These are phyloP conservation scores for Grifola frondosa DNA, from an alignment of 1,284 basidiomycete genomes.

Conservation along the genomic window DNA sequence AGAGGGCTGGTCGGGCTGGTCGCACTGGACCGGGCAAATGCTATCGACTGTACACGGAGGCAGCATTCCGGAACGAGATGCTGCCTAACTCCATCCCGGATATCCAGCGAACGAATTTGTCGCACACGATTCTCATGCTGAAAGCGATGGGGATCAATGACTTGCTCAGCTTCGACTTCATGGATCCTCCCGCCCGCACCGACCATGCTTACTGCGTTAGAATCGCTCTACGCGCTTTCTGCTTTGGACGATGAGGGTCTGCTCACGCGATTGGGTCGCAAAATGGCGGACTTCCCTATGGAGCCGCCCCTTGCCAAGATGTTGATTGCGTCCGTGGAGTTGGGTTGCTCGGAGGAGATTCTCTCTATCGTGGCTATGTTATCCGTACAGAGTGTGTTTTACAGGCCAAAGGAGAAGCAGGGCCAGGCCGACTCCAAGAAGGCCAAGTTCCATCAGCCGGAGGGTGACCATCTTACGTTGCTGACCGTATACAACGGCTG, in stretches of 20 bases:
- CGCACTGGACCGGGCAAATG: constrained; percentile 98
- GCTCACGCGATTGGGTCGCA: constrained; percentile 89
- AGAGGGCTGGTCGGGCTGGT: constrained; percentile 94
- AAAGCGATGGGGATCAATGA: constrained; percentile 99
- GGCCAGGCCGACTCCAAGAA: constrained; percentile 99
- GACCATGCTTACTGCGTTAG: constrained; percentile 93
- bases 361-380: constrained; percentile 97
- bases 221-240: constrained; percentile 91
- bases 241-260: constrained; percentile 97
- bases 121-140: constrained; percentile 90
- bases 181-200: constrained; percentile 98
- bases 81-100: constrained; percentile 97
- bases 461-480: constrained; percentile 95
- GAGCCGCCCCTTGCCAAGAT: constrained; percentile 96
- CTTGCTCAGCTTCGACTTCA: constrained; percentile 96
- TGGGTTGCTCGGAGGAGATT: constrained; percentile 97
- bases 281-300: constrained; percentile 99
- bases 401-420: constrained; percentile 98
- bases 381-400: constrained; percentile 95
- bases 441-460: constrained; percentile 97
- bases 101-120: constrained; percentile 94
- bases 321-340: constrained; percentile 97
- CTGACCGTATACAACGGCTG: constrained; percentile 98
- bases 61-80: constrained; percentile 98
- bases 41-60: constrained; percentile 97